Percentiles rank a stretch among this genome's conserved stretches.
These are phyloP conservation scores for Verticillium longisporum DNA, from an alignment of 2,329 filamentous ascomycete species.

Conservation along the genomic window DNA sequence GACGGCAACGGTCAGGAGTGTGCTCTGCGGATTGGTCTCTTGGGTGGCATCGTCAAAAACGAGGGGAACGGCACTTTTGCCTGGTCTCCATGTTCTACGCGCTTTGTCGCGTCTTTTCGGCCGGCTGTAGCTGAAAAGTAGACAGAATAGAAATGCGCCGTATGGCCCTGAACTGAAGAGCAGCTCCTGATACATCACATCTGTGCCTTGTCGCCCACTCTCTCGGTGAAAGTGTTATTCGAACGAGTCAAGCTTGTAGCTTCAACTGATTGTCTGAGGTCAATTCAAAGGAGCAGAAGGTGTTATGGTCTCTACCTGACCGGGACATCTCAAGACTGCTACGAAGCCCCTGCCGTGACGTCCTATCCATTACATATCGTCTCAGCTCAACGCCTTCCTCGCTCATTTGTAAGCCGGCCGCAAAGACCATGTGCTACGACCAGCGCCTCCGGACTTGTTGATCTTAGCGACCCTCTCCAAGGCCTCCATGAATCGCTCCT, in stretches of 20 bases:
- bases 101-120: slow-evolving; percentile 11
- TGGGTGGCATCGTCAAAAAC: slow-evolving; percentile 63
- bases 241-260: too few relatives aligned
- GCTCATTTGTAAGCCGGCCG: slow-evolving; percentile 27
- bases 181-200: slow-evolving; percentile 9
- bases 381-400: neutral
- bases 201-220: neutral
- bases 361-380: neutral
- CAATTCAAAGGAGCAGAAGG: too few relatives aligned
- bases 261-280: too few relatives aligned
- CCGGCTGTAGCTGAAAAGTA: slow-evolving; percentile 13
- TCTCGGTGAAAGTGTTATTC: neutral
- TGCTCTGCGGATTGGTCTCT: slow-evolving; percentile 40
- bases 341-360: neutral
- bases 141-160: slow-evolving; percentile 14
- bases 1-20: slow-evolving; percentile 18
- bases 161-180: slow-evolving; percentile 14
- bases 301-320: neutral
- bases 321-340: neutral
- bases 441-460: slow-evolving; percentile 48
- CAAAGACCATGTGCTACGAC: slow-evolving; percentile 44
- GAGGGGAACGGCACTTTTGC: slow-evolving; percentile 62
- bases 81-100: slow-evolving; percentile 53
- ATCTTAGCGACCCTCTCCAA: slow-evolving; percentile 70
- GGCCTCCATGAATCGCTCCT: slow-evolving; percentile 75